Conservation (phyloP, 2,329 filamentous ascomycete species). For the Epicoccum sorghinum region DNA sequence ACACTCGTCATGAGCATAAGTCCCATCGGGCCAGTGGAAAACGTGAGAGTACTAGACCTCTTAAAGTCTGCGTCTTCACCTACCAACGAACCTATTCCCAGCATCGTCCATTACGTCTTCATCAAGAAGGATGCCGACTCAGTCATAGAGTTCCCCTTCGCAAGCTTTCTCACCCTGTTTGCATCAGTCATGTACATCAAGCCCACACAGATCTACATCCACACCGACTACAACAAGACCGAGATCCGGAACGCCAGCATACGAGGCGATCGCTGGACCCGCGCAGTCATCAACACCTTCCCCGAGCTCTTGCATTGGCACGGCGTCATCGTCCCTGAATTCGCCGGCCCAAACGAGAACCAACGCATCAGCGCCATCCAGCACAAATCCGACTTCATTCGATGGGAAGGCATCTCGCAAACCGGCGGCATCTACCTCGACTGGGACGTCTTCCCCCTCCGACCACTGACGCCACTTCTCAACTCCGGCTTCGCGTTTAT, state of each 20-base stretch:
- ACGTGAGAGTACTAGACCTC: neutral
- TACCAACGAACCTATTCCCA: constrained; percentile 20
- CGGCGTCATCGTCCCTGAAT: constrained; percentile 15
- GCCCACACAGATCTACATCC: constrained; percentile 26
- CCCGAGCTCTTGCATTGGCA: constrained; percentile 20
- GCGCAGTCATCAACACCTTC: constrained; percentile 24
- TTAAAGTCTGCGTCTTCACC: neutral
- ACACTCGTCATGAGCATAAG: constrained; percentile 2
- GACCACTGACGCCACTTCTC: constrained; percentile 17
- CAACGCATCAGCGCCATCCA: constrained; percentile 19
- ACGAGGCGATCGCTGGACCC: constrained; percentile 20
- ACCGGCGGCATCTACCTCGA: constrained; percentile 28
- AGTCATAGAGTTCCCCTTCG: constrained; percentile 16
- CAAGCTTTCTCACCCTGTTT: constrained; percentile 23
- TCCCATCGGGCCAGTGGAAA: constrained; percentile 1
- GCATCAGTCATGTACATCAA: constrained; percentile 22
- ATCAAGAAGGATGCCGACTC: constrained; percentile 22
- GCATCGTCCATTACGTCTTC: constrained; percentile 26
- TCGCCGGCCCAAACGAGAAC: constrained; percentile 16
- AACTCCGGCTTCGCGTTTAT: constrained; percentile 22
- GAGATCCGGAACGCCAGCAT: constrained; percentile 17
- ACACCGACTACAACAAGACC: constrained; percentile 27
- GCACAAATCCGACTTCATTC: constrained; percentile 31
- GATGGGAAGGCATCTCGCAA: constrained; percentile 22
- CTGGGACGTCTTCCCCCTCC: constrained; percentile 25